Evolutionary conservation across 2,329 filamentous ascomycete species (phyloP).

Genomic region (Aspergillus tubingensis): DNA sequence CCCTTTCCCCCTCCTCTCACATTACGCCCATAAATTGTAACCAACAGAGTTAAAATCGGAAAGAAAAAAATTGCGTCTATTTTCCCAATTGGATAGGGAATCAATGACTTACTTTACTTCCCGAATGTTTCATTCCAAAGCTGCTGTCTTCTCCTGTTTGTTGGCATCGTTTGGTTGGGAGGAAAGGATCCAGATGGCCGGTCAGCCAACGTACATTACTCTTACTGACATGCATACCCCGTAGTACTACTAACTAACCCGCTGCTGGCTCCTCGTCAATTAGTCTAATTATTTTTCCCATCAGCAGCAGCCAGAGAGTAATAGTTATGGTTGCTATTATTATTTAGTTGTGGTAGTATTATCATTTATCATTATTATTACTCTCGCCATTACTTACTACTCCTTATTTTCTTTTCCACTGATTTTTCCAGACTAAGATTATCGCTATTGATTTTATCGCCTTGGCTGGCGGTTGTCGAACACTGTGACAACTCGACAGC

Average conservation of each 20-base stretch:
- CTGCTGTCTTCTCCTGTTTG: background rate
- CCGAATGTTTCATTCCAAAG: constrained; percentile 1
- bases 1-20: constrained; percentile 10
- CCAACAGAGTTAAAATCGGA: background rate
- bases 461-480: constrained; percentile 3
- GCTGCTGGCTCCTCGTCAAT: background rate
- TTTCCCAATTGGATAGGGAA: background rate
- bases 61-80: no score
- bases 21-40: constrained; percentile 17
- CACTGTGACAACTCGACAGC: constrained; percentile 2
- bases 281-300: background rate
- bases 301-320: background rate
- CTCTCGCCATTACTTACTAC: background rate
- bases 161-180: constrained; percentile 3
- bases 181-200: constrained; percentile 1
- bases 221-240: background rate
- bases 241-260: background rate
- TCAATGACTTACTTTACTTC: background rate
- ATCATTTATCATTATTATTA: background rate
- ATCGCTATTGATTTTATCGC: constrained; percentile 5
- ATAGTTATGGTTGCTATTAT: background rate
- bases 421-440: constrained; percentile 5
- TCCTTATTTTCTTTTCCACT: background rate
- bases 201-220: constrained; percentile 5
- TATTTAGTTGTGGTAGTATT: background rate